Conservation (phyloP, 2,329 filamentous ascomycete genomes). For the Zelopaecilomyces penicillatus region DNA sequence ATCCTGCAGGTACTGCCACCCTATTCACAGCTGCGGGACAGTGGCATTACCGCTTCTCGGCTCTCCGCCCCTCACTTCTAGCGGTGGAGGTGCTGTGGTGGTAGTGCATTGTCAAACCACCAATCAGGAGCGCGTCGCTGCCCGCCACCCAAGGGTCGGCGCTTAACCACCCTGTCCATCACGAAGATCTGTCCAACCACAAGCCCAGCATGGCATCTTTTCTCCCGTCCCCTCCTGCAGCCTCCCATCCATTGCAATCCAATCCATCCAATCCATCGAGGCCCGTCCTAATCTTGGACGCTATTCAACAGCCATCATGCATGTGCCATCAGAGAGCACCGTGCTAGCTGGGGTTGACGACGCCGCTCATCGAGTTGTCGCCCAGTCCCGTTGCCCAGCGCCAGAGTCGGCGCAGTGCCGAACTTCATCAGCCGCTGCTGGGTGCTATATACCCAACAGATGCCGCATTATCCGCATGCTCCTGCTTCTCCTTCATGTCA, state of each 20-base stretch:
- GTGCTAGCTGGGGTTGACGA: constrained; percentile 17
- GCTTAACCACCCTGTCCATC: constrained; percentile 30
- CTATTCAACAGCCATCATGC: constrained; percentile 32
- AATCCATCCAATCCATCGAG: constrained; percentile 12
- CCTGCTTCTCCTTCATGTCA: constrained; percentile 33
- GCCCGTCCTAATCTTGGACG: constrained; percentile 21
- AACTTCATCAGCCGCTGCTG: constrained; percentile 41
- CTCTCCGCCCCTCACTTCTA: not conserved
- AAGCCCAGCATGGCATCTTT: constrained; percentile 13
- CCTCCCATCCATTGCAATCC: constrained; percentile 13
- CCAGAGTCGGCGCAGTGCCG: constrained; percentile 30
- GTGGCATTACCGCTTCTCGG: too few species aligned
- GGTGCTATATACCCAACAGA: constrained; percentile 43
- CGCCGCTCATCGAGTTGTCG: constrained; percentile 1
- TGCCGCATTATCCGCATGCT: constrained; percentile 24
- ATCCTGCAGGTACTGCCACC: too few species aligned
- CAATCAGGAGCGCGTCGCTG: constrained; percentile 15
- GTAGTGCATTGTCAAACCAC: constrained; percentile 7
- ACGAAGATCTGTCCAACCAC: constrained; percentile 34
- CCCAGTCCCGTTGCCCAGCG: constrained; percentile 10
- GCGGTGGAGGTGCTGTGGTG: constrained; percentile 5
- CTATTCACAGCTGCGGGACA: too few species aligned
- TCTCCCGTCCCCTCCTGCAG: constrained; percentile 15
- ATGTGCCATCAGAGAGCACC: constrained; percentile 24
- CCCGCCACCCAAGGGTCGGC: constrained; percentile 18